Evolutionary conservation across 2,329 filamentous ascomycete species (phyloP).

Genomic region (Graphilbum ipis-grandicollis): DNA sequence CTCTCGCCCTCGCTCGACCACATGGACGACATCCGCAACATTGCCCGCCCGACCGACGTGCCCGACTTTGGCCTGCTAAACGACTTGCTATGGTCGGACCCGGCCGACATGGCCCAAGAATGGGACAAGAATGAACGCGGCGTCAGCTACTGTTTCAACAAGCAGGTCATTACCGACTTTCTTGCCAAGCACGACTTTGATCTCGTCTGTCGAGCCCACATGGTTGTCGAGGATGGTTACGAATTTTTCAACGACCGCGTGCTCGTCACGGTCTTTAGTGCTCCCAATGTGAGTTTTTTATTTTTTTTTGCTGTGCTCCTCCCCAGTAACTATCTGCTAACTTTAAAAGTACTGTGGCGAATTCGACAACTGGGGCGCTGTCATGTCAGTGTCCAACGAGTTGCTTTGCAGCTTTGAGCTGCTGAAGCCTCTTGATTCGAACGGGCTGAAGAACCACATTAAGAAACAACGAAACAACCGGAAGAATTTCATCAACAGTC

Average conservation of each 20-base stretch:
- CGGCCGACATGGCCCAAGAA: conserved; percentile 92
- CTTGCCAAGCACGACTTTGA: conserved; percentile 91
- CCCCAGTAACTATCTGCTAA: not conserved
- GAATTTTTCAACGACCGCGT: conserved; percentile 96
- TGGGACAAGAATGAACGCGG: conserved; percentile 97
- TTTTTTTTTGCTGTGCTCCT: not conserved
- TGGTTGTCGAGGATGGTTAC: conserved; percentile 98
- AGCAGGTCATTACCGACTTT: conserved; percentile 96
- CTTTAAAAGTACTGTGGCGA: conserved; percentile 73
- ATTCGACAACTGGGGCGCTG: conserved; percentile 97
- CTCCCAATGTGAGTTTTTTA: conserved; percentile 66
- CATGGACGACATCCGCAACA: conserved; percentile 97
- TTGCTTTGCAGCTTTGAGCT: conserved; percentile 94
- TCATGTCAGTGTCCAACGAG: conserved; percentile 93
- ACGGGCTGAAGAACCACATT: conserved; percentile 92
- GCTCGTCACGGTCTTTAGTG: conserved; percentile 91
- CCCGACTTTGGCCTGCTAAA: conserved; percentile 93
- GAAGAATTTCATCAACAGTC: conserved; percentile 90
- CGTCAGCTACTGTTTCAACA: conserved; percentile 96
- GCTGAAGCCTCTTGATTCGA: conserved; percentile 88
- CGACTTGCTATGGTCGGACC: conserved; percentile 92
- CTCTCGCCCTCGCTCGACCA: conserved; percentile 81
- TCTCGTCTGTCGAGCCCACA: conserved; percentile 89
- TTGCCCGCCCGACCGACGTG: conserved; percentile 88
- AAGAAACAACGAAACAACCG: conserved; percentile 94